phyloP scores from a whole-genome alignment of 2,329 filamentous ascomycete species.

The Nannizziopsis arthrosporioides region DNA sequence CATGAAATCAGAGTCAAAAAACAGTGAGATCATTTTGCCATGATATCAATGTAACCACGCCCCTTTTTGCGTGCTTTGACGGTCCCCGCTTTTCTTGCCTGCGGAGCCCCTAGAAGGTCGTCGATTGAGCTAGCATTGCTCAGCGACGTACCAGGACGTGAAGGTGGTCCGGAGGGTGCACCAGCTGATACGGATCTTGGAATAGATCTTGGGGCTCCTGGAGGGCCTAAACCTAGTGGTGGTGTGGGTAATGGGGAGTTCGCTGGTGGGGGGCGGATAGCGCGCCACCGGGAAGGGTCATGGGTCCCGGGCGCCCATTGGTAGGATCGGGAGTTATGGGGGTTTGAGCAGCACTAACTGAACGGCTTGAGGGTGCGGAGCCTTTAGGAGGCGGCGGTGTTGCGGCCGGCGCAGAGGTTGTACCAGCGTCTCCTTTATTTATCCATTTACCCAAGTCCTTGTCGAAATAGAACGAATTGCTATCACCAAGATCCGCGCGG shows the following conservation, averaged over 20 bases:
- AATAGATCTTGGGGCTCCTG: constrained; percentile 24
- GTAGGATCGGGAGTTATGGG: constrained; percentile 33
- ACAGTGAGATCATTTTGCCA: constrained; percentile 50
- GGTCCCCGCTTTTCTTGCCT: constrained; percentile 52
- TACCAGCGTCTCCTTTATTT: constrained; percentile 74
- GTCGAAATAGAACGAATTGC: constrained; percentile 87
- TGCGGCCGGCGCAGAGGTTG: constrained; percentile 48
- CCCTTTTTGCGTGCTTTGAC: constrained; percentile 67
- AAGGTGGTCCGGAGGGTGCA: constrained; percentile 42
- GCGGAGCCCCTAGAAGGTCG: constrained; percentile 68
- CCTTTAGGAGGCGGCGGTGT: constrained; percentile 70
- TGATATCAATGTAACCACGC: constrained; percentile 88
- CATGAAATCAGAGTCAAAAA: not conserved
- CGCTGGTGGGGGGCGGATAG: constrained; percentile 9
- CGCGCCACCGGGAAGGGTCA: constrained; percentile 2
- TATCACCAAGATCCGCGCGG: constrained; percentile 84
- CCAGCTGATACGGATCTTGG: constrained; percentile 30
- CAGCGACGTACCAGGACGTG: constrained; percentile 65
- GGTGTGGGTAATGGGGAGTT: constrained; percentile 16
- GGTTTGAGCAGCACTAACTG: constrained; percentile 44
- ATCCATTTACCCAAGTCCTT: constrained; percentile 96
- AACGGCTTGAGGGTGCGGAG: constrained; percentile 38
- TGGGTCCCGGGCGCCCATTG: constrained; percentile 6
- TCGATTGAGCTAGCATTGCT: constrained; percentile 92
- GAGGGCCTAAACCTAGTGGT: constrained; percentile 17